Evolutionary conservation across 2,329 filamentous ascomycete genomes (phyloP).

Genomic region (Zymoseptoria tritici): DNA sequence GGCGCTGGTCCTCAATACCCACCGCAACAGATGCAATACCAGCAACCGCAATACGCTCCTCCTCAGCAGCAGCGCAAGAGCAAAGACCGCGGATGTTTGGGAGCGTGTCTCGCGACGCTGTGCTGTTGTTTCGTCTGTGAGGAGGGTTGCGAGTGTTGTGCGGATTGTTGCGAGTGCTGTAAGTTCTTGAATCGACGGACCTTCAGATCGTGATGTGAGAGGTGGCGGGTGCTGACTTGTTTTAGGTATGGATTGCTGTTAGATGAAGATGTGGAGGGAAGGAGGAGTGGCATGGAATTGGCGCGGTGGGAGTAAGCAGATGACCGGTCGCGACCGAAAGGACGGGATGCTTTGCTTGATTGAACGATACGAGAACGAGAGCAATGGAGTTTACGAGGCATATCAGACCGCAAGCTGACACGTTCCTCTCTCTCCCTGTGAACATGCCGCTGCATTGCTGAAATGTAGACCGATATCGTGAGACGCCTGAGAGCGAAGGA

Average conservation of each 20-base stretch:
- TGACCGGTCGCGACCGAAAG: not conserved
- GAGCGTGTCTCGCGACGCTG: slow-evolving; percentile 47
- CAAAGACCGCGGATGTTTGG: slow-evolving; percentile 45
- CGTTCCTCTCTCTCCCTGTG: slow-evolving; percentile 3
- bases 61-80: slow-evolving; percentile 33
- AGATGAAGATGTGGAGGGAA: not conserved
- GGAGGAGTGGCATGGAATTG: not conserved
- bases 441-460: slow-evolving; percentile 9
- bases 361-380: not conserved
- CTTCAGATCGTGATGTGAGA: not conserved
- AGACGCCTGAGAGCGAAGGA: not conserved
- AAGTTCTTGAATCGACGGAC: slow-evolving; percentile 6
- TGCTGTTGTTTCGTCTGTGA: slow-evolving; percentile 60
- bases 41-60: slow-evolving; percentile 33
- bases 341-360: not conserved
- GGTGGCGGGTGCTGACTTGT: not conserved
- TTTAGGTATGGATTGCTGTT: slow-evolving; percentile 11
- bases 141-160: slow-evolving; percentile 57
- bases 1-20: slow-evolving; percentile 16
- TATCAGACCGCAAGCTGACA: not conserved
- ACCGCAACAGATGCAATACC: slow-evolving; percentile 30
- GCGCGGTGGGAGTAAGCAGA: not conserved
- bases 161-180: slow-evolving; percentile 53
- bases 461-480: not conserved
- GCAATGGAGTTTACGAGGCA: not conserved